These are phyloP conservation scores for Kwoniella sp. DNA, from an alignment of 768 basidiomycete species.

Conservation along the genomic window DNA sequence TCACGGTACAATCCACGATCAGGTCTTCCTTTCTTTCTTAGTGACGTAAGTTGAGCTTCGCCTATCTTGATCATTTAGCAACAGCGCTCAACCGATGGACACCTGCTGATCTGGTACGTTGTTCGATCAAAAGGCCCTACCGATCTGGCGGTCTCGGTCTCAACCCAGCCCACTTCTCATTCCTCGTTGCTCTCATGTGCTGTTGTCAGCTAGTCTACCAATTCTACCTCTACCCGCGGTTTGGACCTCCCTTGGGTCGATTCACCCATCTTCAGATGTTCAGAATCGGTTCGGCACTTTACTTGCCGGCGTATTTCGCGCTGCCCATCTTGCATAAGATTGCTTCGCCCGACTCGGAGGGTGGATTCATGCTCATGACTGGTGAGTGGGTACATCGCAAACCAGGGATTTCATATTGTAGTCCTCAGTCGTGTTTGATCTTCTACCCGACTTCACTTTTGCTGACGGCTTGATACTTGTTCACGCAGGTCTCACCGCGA, in stretches of 20 bases:
- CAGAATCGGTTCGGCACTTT: conserved; percentile 65
- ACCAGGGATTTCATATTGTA: no score
- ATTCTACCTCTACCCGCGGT: conserved; percentile 57
- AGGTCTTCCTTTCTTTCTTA: conserved; percentile 86
- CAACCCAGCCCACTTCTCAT: conserved; percentile 86
- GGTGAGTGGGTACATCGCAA: conserved; percentile 52
- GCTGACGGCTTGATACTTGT: no score
- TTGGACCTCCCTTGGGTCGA: conserved; percentile 56
- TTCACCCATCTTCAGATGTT: conserved; percentile 57
- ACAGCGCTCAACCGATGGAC: no score
- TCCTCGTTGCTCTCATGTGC: conserved; percentile 84
- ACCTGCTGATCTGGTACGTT: not conserved
- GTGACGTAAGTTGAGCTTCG: conserved; percentile 67
- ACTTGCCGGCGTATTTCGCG: conserved; percentile 85
- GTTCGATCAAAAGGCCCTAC: conserved; percentile 64
- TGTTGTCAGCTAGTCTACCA: conserved; percentile 87
- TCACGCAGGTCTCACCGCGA: conserved; percentile 72
- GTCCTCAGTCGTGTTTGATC: no score
- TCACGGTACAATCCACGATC: conserved; percentile 80
- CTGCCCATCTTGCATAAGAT: conserved; percentile 71
- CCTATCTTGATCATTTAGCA: not conserved
- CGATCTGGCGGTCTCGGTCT: conserved; percentile 85
- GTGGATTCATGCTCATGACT: conserved; percentile 77
- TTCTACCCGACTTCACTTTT: no score
- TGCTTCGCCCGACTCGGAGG: conserved; percentile 69